Percentiles rank a stretch among this genome's conserved stretches.
These are phyloP conservation scores for Starmerella ratchasimensis DNA, from an alignment of 805 yeast species.

Conservation along the genomic window DNA sequence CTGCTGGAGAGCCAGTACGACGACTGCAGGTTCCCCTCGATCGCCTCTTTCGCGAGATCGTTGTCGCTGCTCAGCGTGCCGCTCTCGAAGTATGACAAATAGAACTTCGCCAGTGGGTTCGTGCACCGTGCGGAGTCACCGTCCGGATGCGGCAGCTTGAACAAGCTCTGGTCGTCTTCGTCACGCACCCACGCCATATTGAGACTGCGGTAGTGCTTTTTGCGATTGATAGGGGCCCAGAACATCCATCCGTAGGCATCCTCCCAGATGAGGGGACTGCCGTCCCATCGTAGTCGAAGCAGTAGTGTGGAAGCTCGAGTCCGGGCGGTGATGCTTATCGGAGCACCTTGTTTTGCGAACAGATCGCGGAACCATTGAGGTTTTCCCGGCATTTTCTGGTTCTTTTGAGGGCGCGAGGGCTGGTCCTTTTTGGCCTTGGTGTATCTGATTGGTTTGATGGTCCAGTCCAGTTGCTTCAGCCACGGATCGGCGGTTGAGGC, in stretches of 20 bases:
- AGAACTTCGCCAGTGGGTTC: conserved; percentile 63
- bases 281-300: conserved; percentile 72
- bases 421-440: conserved; percentile 55
- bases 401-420: conserved; percentile 32
- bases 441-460: conserved; percentile 40
- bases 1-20: conserved; percentile 91
- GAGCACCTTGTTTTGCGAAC: conserved; percentile 21
- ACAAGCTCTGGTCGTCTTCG: conserved; percentile 21
- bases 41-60: conserved; percentile 59
- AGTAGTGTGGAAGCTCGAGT: conserved; percentile 66
- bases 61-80: conserved; percentile 59
- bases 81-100: conserved; percentile 55
- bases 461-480: conserved; percentile 86
- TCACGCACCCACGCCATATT: conserved; percentile 27
- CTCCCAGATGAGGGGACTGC: conserved; percentile 68
- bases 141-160: conserved; percentile 78
- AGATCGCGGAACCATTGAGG: conserved; percentile 85
- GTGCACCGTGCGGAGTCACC: conserved; percentile 67
- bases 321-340: conserved; percentile 41
- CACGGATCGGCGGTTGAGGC: conserved; percentile 52
- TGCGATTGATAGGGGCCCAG: conserved; percentile 33
- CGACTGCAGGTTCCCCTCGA: conserved; percentile 62
- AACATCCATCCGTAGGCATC: conserved; percentile 82
- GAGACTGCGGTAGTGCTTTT: conserved; percentile 25
- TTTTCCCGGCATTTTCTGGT: conserved; percentile 72